A percentile compares a stretch with the other conserved stretches of the same genome.
These are phyloP conservation scores for Aristolochia fimbriata DNA, from an alignment of 164 flowering plant species.

Conservation along the genomic window DNA sequence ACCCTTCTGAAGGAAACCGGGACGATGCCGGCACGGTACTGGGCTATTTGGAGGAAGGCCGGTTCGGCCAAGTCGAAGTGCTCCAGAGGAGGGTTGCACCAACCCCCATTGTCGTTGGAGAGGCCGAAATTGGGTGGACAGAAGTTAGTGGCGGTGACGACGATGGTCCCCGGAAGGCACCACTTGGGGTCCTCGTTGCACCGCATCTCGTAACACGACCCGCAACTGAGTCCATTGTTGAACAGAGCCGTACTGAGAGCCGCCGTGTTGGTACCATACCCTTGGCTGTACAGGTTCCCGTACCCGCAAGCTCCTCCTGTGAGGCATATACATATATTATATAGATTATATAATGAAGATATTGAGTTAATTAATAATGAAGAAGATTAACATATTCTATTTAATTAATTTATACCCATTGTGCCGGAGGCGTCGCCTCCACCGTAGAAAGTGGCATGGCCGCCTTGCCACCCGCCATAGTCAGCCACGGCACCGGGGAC, in stretches of 20 bases:
- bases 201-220: slow-evolving; percentile 31
- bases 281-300: slow-evolving; percentile 35
- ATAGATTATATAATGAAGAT: too few species aligned
- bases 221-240: slow-evolving; percentile 33
- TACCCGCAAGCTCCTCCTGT: slow-evolving; percentile 44
- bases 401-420: too few species aligned
- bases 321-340: neutral
- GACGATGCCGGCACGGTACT: slow-evolving; percentile 35
- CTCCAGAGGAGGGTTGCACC: slow-evolving; percentile 44
- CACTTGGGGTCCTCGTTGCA: slow-evolving; percentile 31
- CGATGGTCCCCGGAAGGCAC: slow-evolving; percentile 26
- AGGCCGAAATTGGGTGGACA: slow-evolving; percentile 33
- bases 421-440: slow-evolving; percentile 40
- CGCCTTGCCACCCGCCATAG: slow-evolving; percentile 20
- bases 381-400: too few species aligned
- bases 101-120: slow-evolving; percentile 34
- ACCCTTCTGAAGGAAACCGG: slow-evolving; percentile 37
- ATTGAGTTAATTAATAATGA: neutral
- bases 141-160: slow-evolving; percentile 36
- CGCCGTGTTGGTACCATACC: slow-evolving; percentile 42
- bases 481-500: slow-evolving; percentile 5
- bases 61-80: slow-evolving; percentile 43
- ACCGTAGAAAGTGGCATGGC: slow-evolving; percentile 39
- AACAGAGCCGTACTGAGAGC: slow-evolving; percentile 37
- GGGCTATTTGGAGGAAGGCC: slow-evolving; percentile 36